phyloP scores from a whole-genome alignment of 2,329 filamentous ascomycete species.

The Penicillium sp. region DNA sequence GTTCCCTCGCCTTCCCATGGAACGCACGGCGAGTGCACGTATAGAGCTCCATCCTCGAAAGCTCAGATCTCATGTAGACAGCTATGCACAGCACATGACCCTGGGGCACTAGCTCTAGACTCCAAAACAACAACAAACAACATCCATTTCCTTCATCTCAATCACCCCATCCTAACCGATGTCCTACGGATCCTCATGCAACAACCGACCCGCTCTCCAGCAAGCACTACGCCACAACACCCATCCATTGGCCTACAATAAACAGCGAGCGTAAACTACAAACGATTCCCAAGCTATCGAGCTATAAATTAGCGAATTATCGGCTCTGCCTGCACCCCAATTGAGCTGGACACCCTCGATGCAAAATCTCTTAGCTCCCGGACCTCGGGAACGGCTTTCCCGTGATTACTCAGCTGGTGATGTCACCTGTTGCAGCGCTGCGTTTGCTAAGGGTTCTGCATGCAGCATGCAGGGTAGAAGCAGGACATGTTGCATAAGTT shows the following conservation, averaged over 20 bases:
- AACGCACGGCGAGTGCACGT: not conserved
- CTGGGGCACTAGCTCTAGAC: not conserved
- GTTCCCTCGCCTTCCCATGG: not conserved
- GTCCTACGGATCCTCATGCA: slow-evolving; percentile 7
- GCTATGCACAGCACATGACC: not conserved
- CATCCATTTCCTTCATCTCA: not conserved
- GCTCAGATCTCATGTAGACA: slow-evolving; percentile 9
- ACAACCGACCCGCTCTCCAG: slow-evolving; percentile 10
- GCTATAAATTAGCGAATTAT: not conserved
- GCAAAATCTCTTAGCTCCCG: slow-evolving; percentile 24
- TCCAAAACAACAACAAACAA: slow-evolving; percentile 4
- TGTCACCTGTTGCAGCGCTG: slow-evolving; percentile 8
- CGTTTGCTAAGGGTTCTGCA: not conserved
- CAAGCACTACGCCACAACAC: slow-evolving; percentile 5
- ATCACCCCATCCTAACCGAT: not conserved
- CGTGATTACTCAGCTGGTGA: slow-evolving; percentile 24
- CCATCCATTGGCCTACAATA: slow-evolving; percentile 15
- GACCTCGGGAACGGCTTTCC: slow-evolving; percentile 22
- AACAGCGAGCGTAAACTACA: not conserved
- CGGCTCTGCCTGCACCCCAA: not conserved
- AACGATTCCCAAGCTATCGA: not conserved
- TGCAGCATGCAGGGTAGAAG: slow-evolving; percentile 2
- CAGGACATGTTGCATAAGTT: slow-evolving; percentile 3
- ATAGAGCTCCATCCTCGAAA: not conserved
- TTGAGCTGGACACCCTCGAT: slow-evolving; percentile 10